Evolutionary conservation across 768 basidiomycete species (phyloP).

Genomic region (Hypholoma sublateritium): DNA sequence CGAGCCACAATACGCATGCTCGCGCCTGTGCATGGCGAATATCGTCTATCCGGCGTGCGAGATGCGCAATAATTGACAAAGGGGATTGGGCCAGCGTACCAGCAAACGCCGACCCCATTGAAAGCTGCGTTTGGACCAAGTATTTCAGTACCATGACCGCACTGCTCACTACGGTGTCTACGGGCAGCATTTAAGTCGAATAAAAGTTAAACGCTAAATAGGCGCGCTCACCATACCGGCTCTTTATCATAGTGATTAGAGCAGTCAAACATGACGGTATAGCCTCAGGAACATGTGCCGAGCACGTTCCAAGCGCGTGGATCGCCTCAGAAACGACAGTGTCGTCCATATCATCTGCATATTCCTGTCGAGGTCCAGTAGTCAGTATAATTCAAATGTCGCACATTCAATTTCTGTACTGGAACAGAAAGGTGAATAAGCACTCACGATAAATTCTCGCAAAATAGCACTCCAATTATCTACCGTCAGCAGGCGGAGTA

Average conservation of each 20-base stretch:
- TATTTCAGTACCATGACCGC: constrained; percentile 86
- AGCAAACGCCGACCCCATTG: constrained; percentile 27
- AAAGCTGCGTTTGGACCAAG: constrained; percentile 71
- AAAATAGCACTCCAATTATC: constrained; percentile 74
- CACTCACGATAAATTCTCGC: constrained; percentile 80
- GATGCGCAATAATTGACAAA: constrained; percentile 69
- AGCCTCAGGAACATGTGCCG: constrained; percentile 65
- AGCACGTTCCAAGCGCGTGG: constrained; percentile 75
- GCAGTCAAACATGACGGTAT: constrained; percentile 71
- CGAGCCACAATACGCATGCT: constrained; percentile 90
- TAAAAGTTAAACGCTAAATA: not conserved
- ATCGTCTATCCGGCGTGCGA: constrained; percentile 76
- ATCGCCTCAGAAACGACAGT: constrained; percentile 71
- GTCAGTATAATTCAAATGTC: not conserved
- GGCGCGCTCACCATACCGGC: constrained; percentile 57
- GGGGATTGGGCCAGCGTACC: constrained; percentile 39
- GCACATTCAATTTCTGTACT: not conserved
- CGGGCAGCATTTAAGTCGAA: not conserved
- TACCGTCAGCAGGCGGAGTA: constrained; percentile 61
- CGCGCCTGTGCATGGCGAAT: constrained; percentile 79
- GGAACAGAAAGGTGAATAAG: not conserved
- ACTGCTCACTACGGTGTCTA: constrained; percentile 76
- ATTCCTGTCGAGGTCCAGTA: constrained; percentile 52
- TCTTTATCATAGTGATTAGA: constrained; percentile 80
- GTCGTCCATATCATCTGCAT: constrained; percentile 77